Base-by-base conservation (phyloP, 2,329 filamentous ascomycete genomes). In the Xylariaceae sp. region DNA sequence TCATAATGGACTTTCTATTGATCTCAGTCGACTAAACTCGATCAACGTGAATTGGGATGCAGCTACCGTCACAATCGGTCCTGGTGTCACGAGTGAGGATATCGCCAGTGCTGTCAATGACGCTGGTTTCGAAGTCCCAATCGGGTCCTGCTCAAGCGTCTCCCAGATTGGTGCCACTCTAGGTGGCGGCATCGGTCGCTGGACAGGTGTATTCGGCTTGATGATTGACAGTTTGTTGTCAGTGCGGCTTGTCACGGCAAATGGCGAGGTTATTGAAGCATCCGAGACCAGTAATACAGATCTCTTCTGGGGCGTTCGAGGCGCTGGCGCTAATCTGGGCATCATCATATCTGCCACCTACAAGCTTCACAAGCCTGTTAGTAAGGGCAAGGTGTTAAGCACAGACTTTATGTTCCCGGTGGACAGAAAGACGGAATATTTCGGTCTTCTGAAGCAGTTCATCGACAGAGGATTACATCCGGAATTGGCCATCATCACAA, bases 141-240 rank as follows among this genome's bases (percentile, higher is more conserved):
- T 46, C 9, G 63, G 62, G 3, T 43, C 43, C 5, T 59, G 56
- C 18, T 46, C 56, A 14, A 64, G 63, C 40, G 45, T 54, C 1
- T 59, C 63, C 3, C 20, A 65, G 23, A 29, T 67, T 4, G 68
- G 67, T 1, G 59, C 50, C 1, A 60, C 56, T 0, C 50, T 70
- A 2, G 68, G 68, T 2, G 67, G 54, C 1, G 66, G 66, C 4
- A 47, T 66, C 18, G 66, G 68, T 0, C 59, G 54, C 2, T 54
- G 57, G 6, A 14, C 59, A 7, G 66, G 68, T 7, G 9, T 61
- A 1, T 32, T 64, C 18, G 68, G 68, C 9, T 40, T 70, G 3
- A 41, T 61, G 0, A 57, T 65, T 7, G 71, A 73, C 54, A 62
- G 65, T 2, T 48, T 74, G 2, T 2, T 71, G 2, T 71, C 68